Conservation (phyloP, 352 stramenopile genomes). For the Phytopythium litorale region DNA sequence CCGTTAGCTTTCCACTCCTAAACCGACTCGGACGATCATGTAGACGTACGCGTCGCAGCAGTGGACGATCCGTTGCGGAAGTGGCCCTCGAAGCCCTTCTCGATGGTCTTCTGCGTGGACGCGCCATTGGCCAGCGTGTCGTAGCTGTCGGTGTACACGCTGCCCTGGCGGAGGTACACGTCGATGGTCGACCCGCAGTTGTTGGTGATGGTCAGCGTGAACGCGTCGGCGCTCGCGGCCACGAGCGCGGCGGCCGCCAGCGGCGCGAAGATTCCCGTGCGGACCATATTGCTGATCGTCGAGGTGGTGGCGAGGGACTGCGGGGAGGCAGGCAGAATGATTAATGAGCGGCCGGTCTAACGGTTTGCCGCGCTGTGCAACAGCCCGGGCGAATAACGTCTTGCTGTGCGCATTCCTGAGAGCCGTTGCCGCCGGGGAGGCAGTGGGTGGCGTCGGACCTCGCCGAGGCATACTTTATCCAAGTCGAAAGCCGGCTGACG, state of each 20-base stretch:
- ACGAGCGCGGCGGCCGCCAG: slow-evolving; percentile 12
- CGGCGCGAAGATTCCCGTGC: slow-evolving; percentile 4
- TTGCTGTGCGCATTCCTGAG: background rate
- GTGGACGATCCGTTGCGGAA: slow-evolving; percentile 58
- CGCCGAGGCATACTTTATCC: background rate
- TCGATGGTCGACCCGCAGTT: slow-evolving; percentile 44
- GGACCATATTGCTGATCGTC: slow-evolving; percentile 26
- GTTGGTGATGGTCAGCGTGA: slow-evolving; percentile 67
- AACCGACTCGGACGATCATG: too few species aligned
- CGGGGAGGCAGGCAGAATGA: background rate
- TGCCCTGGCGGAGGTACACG: slow-evolving; percentile 49
- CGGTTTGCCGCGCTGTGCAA: background rate
- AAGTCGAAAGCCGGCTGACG: background rate
- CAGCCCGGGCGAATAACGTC: background rate
- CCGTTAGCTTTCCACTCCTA: background rate
- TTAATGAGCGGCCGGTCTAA: background rate
- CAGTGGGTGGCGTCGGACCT: background rate
- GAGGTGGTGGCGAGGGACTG: background rate
- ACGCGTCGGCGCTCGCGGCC: slow-evolving; percentile 20
- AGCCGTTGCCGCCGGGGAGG: slow-evolving; percentile 1
- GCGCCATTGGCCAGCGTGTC: slow-evolving; percentile 34
- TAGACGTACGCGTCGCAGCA: slow-evolving; percentile 39
- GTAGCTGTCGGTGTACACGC: slow-evolving; percentile 42
- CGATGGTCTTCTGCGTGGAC: slow-evolving; percentile 34
- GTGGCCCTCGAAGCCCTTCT: slow-evolving; percentile 63